Base-by-base conservation (phyloP, 2,329 filamentous ascomycete species). In the Colletotrichum gloeosporioides region DNA sequence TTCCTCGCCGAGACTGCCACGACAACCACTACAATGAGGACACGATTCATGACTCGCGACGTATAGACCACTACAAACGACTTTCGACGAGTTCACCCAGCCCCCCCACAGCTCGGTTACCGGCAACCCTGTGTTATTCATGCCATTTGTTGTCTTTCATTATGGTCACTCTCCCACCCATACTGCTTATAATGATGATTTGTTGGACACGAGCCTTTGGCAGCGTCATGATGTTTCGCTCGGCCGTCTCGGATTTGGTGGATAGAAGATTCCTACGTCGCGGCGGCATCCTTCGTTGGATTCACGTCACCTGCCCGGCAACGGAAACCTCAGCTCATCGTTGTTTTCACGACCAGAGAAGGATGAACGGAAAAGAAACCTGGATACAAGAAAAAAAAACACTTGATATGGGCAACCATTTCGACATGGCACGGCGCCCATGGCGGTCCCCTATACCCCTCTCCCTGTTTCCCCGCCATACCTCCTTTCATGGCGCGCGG, bases 401-500 rank as follows among this genome's bases (percentile, higher is more conserved):
- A 32, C 82, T 80, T 81, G 79, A 83, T 79, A 85, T 86, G 84
- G 85, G 84, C 84, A 83, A 86, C 84, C 84, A 84, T 82, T 82
- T 82, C 79, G 82, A 81, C 81, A 81, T 80, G 82, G 81, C 80
- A 83, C 79, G 79, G 84, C 76, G 68, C 79, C 75, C 78, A 79
- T 78, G 79, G 79, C 80, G 78, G 80, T 79, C 80, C 77, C 81
- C 82, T 78, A 81, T 80, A 79, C 80, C 72, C 77, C 70, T 67
- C 64, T 49, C 44, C 18, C 66, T 62, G 75, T 74, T 71, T 81
- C 77, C 78, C 77, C 70, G 73, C 74, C 72, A 76, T 73, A 69
- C 31, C 57, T 76, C 66, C 44, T 67, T 73, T 67, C 59, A 77
- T 77, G 75, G 75, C 75, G 75, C 75, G 71, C 61, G 71, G 75